Evolutionary conservation across 163 green algal species (phyloP), one percentile per base, ranked within the genome.

Genomic region (Trebouxiophyceae sp.): DNA sequence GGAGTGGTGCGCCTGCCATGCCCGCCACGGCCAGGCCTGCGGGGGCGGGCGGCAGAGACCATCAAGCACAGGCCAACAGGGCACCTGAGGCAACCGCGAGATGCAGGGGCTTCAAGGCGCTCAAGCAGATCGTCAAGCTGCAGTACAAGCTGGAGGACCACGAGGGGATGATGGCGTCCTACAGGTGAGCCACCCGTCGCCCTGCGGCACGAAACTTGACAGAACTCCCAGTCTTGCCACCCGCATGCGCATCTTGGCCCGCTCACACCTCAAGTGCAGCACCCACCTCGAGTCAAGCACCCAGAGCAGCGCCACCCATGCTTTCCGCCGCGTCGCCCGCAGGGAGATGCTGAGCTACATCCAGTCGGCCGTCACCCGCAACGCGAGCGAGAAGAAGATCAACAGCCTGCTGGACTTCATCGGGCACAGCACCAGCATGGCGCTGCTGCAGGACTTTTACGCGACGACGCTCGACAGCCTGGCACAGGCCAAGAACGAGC

Each of bases 51-150:
- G n/a, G n/a, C n/a, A n/a, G n/a, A n/a, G n/a, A n/a, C n/a, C n/a
- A n/a, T n/a, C n/a, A n/a, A n/a, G n/a, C n/a, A n/a, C n/a, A n/a
- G n/a, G n/a, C n/a, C n/a, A n/a, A n/a, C n/a, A n/a, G n/a, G n/a
- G n/a, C n/a, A n/a, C n/a, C n/a, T n/a, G n/a, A n/a, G n/a, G n/a
- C 45, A 19, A 34, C 16, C 8, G 39, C 16, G 39, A 8, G 8
- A n/a, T 50, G 47, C 80, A 96, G 91, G 93, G 90, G 92, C 26
- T 99, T 99, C 81, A 97, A 96, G 69, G 93, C 94, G n/a, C 72
- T 98, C 27, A 99, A 99, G 76, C 94, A 99, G 79, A 89, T 95
- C 23, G 89, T 99, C 5, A 99, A 98, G 79, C 74, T 97, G 47
- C 86, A 95, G 61, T 93, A 84, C 73, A 83, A 83, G 65, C 58